Conservation (phyloP, 306 rosid species). For the Vigna mungo region DNA sequence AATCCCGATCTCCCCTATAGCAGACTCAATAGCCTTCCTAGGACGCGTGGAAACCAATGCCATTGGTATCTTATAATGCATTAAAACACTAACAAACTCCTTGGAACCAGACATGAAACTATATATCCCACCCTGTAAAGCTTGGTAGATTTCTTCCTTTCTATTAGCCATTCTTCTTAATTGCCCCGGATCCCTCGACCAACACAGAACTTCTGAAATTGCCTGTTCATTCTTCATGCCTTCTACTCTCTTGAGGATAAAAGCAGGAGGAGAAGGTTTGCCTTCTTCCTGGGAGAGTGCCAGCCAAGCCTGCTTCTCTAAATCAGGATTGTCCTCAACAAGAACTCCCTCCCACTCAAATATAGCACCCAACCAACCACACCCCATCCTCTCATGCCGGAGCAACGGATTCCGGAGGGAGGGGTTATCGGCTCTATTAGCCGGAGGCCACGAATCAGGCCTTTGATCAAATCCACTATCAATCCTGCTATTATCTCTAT, state of each 20-base stretch:
- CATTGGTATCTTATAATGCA: conserved; percentile 93
- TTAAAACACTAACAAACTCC: conserved; percentile 85
- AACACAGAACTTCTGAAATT: conserved; percentile 92
- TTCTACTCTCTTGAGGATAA: conserved; percentile 77
- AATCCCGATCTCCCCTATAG: conserved; percentile 75
- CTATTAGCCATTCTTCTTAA: conserved; percentile 80
- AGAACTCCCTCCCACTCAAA: conserved; percentile 98
- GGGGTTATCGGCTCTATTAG: conserved; percentile 81
- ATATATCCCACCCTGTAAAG: conserved; percentile 88
- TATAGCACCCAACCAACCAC: conserved; percentile 96
- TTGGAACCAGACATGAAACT: conserved; percentile 75
- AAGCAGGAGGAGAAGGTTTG: conserved; percentile 78
- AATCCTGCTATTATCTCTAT: conserved; percentile 61
- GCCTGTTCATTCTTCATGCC: conserved; percentile 99
- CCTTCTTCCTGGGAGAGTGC: conserved; percentile 90
- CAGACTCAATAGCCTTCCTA: conserved; percentile 74
- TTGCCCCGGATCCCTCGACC: conserved; percentile 86
- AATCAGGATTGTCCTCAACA: conserved; percentile 79
- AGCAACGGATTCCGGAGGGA: conserved; percentile 86
- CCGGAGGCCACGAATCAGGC: conserved; percentile 89
- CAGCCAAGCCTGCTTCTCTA: conserved; percentile 90
- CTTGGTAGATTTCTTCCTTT: conserved; percentile 85
- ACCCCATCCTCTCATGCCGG: conserved; percentile 95
- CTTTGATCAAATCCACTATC: conserved; percentile 67
- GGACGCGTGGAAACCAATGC: conserved; percentile 92